Evolutionary conservation across 1,284 basidiomycete genomes (phyloP).

Genomic region (Ganoderma resinaceum): DNA sequence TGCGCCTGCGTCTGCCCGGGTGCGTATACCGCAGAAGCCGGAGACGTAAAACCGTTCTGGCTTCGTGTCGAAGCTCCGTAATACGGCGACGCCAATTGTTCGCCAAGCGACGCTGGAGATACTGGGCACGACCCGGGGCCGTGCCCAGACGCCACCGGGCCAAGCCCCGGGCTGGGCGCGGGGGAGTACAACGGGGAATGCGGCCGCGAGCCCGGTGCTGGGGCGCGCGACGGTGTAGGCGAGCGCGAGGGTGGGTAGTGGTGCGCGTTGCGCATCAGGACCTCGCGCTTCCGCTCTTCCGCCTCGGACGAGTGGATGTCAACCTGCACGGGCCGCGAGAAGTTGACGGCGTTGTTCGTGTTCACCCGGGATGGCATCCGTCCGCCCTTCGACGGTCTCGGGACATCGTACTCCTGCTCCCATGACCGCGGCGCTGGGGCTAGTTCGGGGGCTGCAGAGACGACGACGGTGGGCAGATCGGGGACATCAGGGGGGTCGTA

Average conservation of each 20-base stretch:
- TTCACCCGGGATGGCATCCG: slow-evolving; percentile 28
- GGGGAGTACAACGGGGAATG: slow-evolving; percentile 23
- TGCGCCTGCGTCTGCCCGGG: slow-evolving; percentile 12
- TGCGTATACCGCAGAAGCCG: slow-evolving; percentile 8
- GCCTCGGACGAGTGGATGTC: slow-evolving; percentile 40
- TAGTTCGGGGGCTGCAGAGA: slow-evolving; percentile 44
- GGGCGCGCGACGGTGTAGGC: background rate
- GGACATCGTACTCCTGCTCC: slow-evolving; percentile 38
- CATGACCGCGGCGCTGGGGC: background rate
- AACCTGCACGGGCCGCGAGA: slow-evolving; percentile 59
- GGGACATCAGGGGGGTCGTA: slow-evolving; percentile 19
- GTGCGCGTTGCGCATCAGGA: slow-evolving; percentile 64
- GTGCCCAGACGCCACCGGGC: slow-evolving; percentile 10
- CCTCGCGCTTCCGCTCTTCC: slow-evolving; percentile 63
- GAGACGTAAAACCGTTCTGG: background rate
- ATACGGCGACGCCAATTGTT: background rate
- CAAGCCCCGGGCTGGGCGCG: slow-evolving; percentile 16
- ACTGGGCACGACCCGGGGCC: slow-evolving; percentile 14
- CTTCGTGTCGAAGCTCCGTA: background rate
- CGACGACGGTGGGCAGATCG: slow-evolving; percentile 53
- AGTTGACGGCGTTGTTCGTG: slow-evolving; percentile 47
- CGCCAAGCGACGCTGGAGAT: slow-evolving; percentile 23
- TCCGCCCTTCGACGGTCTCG: slow-evolving; percentile 36
- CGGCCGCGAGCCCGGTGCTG: background rate
- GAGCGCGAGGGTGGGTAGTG: slow-evolving; percentile 21